These are phyloP conservation scores for Fraxinus excelsior DNA, from an alignment of 257 asterid species.

Conservation along the genomic window DNA sequence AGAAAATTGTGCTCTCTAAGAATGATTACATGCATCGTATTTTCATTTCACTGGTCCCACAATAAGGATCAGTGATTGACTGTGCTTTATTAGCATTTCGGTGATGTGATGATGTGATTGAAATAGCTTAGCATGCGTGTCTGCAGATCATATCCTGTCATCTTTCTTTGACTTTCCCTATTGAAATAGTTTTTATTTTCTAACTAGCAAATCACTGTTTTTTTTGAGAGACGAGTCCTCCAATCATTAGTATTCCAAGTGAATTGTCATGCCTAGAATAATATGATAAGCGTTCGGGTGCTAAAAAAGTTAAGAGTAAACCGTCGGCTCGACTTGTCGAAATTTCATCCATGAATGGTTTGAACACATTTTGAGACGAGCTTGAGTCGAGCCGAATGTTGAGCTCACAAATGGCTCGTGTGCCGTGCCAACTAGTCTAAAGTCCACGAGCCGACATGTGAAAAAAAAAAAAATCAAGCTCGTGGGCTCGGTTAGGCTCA, in stretches of 20 bases:
- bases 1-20: not conserved
- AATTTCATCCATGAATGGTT: too few species aligned
- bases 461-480: too few species aligned
- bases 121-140: constrained; percentile 36
- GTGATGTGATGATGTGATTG: constrained; percentile 39
- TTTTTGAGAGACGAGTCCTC: not conserved
- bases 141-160: constrained; percentile 19
- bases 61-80: not conserved
- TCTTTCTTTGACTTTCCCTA: not conserved
- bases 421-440: too few species aligned
- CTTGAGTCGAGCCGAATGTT: too few species aligned
- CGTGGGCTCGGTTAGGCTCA: too few species aligned
- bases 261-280: not conserved
- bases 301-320: too few species aligned
- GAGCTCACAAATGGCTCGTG: too few species aligned
- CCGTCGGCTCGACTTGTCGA: too few species aligned
- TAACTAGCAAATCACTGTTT: not conserved
- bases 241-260: constrained; percentile 11
- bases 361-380: too few species aligned
- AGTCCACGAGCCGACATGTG: too few species aligned
- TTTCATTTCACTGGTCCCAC: constrained; percentile 22
- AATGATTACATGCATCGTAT: constrained; percentile 5
- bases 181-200: not conserved
- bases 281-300: too few species aligned
- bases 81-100: constrained; percentile 24